Evolutionary conservation across 2,329 filamentous ascomycete genomes (phyloP).

Genomic region (Fusarium napiforme): DNA sequence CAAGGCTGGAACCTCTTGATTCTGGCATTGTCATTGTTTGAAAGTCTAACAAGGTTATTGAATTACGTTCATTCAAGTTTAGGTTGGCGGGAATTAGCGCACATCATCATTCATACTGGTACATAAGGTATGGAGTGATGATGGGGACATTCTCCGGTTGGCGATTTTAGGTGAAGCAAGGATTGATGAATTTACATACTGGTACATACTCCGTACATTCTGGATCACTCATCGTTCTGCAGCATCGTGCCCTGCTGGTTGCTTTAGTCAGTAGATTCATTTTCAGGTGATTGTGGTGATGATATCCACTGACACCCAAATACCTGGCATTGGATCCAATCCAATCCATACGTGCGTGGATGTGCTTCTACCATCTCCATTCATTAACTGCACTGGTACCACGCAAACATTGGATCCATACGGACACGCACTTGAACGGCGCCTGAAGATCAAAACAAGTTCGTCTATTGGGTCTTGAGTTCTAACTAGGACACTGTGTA

Average conservation of each 20-base stretch:
- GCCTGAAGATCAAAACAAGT: not conserved
- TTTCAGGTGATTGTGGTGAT: slow-evolving; percentile 38
- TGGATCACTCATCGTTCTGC: slow-evolving; percentile 1
- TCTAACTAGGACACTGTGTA: not conserved
- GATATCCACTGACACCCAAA: slow-evolving; percentile 16
- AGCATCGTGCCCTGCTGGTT: slow-evolving; percentile 1
- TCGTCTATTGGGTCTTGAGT: not conserved
- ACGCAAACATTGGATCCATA: slow-evolving; percentile 19
- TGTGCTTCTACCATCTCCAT: not conserved
- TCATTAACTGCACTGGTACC: not conserved
- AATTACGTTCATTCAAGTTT: slow-evolving; percentile 16
- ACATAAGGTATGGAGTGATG: slow-evolving; percentile 7
- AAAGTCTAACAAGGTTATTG: not conserved
- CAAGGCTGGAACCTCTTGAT: slow-evolving; percentile 4
- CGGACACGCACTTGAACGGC: slow-evolving; percentile 9
- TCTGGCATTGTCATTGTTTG: not conserved
- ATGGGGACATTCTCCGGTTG: not conserved
- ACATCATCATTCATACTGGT: slow-evolving; percentile 30
- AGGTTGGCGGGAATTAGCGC: slow-evolving; percentile 33
- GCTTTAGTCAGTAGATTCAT: slow-evolving; percentile 27
- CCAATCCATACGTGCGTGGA: not conserved
- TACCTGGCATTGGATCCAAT: not conserved
- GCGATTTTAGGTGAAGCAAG: slow-evolving; percentile 8
- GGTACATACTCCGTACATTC: not conserved
- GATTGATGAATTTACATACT: not conserved